Conservation (phyloP, 768 basidiomycete species). For the Lentinula aciculospora region DNA sequence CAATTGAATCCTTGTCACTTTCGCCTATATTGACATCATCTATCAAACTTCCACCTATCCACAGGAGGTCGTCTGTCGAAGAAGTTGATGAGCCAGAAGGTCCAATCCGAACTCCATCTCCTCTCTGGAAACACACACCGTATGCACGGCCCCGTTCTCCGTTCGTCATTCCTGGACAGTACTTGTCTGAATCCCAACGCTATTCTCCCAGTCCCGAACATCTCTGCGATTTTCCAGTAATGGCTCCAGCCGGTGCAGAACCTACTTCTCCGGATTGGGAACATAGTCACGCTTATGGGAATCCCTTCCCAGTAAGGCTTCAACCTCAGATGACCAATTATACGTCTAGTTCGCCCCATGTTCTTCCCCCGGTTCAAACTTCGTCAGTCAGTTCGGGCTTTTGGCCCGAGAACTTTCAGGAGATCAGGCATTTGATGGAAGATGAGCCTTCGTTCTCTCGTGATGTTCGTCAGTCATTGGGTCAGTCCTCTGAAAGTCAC, state of each 20-base stretch:
- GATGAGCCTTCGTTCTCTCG: constrained; percentile 7
- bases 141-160: not conserved
- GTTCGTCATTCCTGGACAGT: constrained; percentile 3
- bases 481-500: not conserved
- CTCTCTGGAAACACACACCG: constrained; percentile 4
- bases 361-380: not conserved
- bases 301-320: not conserved
- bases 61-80: not conserved
- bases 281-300: not conserved
- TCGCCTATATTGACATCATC: not conserved
- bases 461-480: not conserved
- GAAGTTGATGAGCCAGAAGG: not conserved
- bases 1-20: constrained; percentile 5
- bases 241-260: not conserved
- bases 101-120: not conserved
- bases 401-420: constrained; percentile 31
- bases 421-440: constrained; percentile 26
- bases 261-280: not conserved
- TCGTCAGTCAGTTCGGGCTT: constrained; percentile 14
- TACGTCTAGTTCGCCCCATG: not conserved
- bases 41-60: not conserved
- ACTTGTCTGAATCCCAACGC: not conserved
- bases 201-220: not conserved
- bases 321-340: not conserved
- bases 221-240: not conserved